Evolutionary conservation across 169 alveolate genomes (phyloP), one percentile per base, ranked within the genome.

Genomic region (Cryptosporidium xiaoi): DNA sequence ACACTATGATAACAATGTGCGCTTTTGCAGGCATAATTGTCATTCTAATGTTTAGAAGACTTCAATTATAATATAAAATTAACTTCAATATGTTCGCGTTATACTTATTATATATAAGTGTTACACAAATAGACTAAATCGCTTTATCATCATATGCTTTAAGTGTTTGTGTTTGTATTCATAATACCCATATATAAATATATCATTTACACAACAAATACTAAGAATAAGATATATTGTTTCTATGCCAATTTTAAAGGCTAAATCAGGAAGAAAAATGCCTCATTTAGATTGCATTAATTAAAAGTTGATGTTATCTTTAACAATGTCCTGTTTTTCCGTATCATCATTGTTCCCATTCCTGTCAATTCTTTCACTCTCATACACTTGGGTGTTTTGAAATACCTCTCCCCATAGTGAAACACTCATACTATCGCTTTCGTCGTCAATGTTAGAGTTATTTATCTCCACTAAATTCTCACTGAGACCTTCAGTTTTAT

Each of bases 1-100:
- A 82, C 48, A 89, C 91, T n/a, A 82, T 91, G 90, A 84, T 91
- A 82, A 71, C 91, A 36, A 64, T 91, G 68, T 87, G 91, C 27
- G 64, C 55, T 64, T 66, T 82, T 65, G 87, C 87, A 18, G 87
- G 87, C 8, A 44, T 62, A 44, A 40, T 77, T 24, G 87, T 77
- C n/a, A 48, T 77, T 5, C 36, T 77, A 16, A 77, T 77, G 87
- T 77, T 77, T 56, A 56, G 87, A 46, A 77, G 71, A 46, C 29
- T 77, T 8, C 87, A 77, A 60, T 66, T 77, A 18, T 77, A 46
- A 51, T 27, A 16, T 27, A 24, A 33, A 24, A 3, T 24, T 51
- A n/a, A n/a, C 2, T 16, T 13, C 12, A 0, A 13, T 13, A n/a
- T 20, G 4, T 53, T 5, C 33, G 29, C 12, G 12, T 48, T 48